Evolutionary conservation across 805 yeast genomes (phyloP), one percentile per base, ranked within the genome.

Genomic region (Ogataea angusta): DNA sequence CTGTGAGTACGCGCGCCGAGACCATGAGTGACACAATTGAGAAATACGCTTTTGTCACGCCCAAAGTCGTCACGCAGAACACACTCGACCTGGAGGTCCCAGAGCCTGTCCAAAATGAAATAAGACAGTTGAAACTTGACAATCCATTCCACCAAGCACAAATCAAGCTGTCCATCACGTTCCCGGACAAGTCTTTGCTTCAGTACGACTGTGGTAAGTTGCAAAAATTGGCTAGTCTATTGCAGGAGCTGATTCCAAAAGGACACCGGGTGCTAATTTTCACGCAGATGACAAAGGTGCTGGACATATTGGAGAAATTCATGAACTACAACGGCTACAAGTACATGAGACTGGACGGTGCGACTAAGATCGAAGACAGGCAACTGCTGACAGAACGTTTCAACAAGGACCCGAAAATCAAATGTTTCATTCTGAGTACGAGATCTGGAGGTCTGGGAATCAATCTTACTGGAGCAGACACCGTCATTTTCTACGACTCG

Each of bases 381-480:
- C 99, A 93, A 61, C 72, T 90, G 14, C 66, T 93, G 55, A 93
- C 99, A 0, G 99, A 93, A 56, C 72, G 91, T 48, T 93, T 93
- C 67, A 93, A 93, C 59, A 76, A 81, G 36, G 99, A 93, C 59
- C 69, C 83, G 10, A 75, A 81, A 47, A 82, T 91, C 33, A 93
- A 95, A 3, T 95, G 90, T 14, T 93, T 93, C 56, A 93, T 93
- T 36, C 64, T 93, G 39, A 88, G 96, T 3, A 88, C 97, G 2
- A 78, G 99, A 64, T 93, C 99, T 2, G 99, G 99, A 62, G 99
- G 99, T 26, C 72, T 95, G 52, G 99, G 99, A 60, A 93, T 93
- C 61, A 93, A 93, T 57, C 68, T 93, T 49, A 93, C 99, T 0
- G 99, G 98, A 58, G 99, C 99, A 0, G 99, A 93, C 57, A 93